A percentile compares a stretch with the other conserved stretches of the same genome.
phyloP scores from a whole-genome alignment of 768 basidiomycete genomes.

The Collybiopsis confluens region DNA sequence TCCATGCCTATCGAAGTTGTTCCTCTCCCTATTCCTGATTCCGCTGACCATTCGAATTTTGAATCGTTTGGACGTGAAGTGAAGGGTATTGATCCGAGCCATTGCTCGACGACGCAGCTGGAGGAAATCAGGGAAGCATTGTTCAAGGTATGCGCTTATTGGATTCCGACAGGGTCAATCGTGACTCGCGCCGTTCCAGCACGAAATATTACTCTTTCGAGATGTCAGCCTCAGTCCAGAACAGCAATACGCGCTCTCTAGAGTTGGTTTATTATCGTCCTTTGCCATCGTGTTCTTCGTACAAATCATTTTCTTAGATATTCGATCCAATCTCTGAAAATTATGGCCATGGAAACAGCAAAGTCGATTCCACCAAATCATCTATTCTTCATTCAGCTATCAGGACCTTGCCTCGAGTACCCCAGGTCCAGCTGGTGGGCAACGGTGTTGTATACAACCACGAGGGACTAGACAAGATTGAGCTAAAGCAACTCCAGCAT shows the following conservation, averaged over 20 bases:
- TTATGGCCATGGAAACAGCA: slow-evolving; percentile 58
- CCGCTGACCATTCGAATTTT: slow-evolving; percentile 51
- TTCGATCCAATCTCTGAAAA: slow-evolving; percentile 44
- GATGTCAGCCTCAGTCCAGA: slow-evolving; percentile 45
- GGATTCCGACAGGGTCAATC: too few relatives aligned
- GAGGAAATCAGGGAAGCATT: slow-evolving; percentile 49
- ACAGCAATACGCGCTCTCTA: slow-evolving; percentile 52
- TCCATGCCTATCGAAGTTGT: slow-evolving; percentile 44
- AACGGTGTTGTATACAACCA: slow-evolving; percentile 48
- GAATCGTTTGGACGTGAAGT: slow-evolving; percentile 54
- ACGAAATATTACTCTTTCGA: slow-evolving; percentile 56
- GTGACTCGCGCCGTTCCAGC: too few relatives aligned
- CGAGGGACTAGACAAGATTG: slow-evolving; percentile 47
- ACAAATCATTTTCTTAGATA: slow-evolving; percentile 24
- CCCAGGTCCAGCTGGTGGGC: slow-evolving; percentile 52
- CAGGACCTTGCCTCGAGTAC: slow-evolving; percentile 45
- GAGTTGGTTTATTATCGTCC: slow-evolving; percentile 24
- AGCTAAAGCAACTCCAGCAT: slow-evolving; percentile 55
- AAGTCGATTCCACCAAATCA: slow-evolving; percentile 42
- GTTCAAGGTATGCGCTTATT: slow-evolving; percentile 45
- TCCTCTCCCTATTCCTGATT: slow-evolving; percentile 50
- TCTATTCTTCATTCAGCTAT: slow-evolving; percentile 57
- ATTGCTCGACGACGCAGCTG: slow-evolving; percentile 42
- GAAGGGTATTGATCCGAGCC: slow-evolving; percentile 49
- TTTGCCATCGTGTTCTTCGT: neutral